These are phyloP conservation scores for Verticillium nubilum DNA, from an alignment of 2,329 filamentous ascomycete species.

Conservation along the genomic window DNA sequence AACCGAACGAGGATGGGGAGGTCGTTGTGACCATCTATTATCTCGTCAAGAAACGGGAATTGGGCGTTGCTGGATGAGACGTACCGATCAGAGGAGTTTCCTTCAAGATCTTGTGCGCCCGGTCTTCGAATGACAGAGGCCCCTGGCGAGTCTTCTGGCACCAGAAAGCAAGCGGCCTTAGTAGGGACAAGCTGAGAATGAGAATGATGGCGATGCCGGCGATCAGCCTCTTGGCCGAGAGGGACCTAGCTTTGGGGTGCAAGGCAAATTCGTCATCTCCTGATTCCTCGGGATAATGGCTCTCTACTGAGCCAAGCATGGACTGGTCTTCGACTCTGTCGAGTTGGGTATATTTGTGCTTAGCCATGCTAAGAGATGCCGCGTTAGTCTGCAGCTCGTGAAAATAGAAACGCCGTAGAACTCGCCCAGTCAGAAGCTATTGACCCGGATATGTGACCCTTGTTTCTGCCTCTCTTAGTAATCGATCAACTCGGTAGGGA, in stretches of 20 bases:
- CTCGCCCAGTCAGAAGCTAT: too few species aligned
- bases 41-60: background rate
- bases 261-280: background rate
- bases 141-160: background rate
- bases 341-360: background rate
- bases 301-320: background rate
- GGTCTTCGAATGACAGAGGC: conserved; percentile 29
- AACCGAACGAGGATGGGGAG: conserved; percentile 68
- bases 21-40: conserved; percentile 82
- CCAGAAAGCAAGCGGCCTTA: background rate
- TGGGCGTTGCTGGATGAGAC: background rate
- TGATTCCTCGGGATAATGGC: background rate
- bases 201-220: background rate
- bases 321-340: background rate
- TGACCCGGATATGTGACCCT: too few species aligned
- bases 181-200: background rate
- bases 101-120: conserved; percentile 39
- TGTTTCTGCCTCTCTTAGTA: too few species aligned
- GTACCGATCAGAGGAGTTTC: conserved; percentile 45
- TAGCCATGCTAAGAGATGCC: background rate
- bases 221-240: background rate
- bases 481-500: too few species aligned
- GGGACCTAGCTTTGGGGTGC: background rate
- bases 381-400: too few species aligned
- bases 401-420: too few species aligned